Percentiles rank a stretch among this genome's conserved stretches.
phyloP scores from a whole-genome alignment of 208 protist species.

The Acanthamoeba healyi region DNA sequence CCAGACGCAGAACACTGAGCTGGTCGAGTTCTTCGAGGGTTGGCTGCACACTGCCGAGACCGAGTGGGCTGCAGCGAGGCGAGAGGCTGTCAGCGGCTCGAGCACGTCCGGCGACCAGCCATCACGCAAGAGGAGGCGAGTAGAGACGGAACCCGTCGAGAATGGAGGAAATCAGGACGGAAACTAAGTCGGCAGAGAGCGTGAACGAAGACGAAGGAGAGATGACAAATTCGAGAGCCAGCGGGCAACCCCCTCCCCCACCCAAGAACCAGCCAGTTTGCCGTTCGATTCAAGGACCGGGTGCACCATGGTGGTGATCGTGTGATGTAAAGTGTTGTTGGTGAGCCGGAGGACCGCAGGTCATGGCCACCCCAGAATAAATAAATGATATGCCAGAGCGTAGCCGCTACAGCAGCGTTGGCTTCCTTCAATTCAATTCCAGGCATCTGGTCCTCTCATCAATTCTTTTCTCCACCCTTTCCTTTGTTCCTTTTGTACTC shows the following conservation, averaged over 20 bases:
- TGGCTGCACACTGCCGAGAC: conserved; percentile 5
- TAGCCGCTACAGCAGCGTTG: too few relatives aligned
- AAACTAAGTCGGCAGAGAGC: background rate
- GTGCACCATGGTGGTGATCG: too few relatives aligned
- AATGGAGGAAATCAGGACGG: background rate
- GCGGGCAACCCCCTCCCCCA: too few relatives aligned
- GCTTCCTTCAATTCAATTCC: too few relatives aligned
- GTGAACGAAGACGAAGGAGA: background rate
- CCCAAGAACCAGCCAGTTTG: too few relatives aligned
- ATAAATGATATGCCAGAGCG: too few relatives aligned
- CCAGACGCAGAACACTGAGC: conserved; percentile 19
- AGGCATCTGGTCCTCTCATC: too few relatives aligned
- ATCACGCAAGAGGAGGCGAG: conserved; percentile 50
- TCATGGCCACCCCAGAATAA: too few relatives aligned
- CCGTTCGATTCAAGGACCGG: too few relatives aligned
- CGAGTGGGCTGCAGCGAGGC: conserved; percentile 21
- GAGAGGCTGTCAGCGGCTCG: background rate
- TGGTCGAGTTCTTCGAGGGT: conserved; percentile 9
- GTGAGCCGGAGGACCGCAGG: too few relatives aligned
- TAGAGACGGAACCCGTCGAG: background rate
- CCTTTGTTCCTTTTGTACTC: background rate
- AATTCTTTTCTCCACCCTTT: background rate
- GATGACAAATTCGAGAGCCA: too few relatives aligned
- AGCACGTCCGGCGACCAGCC: background rate
- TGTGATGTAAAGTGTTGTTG: too few relatives aligned